Percentiles rank a stretch among this genome's conserved stretches.
phyloP scores from a whole-genome alignment of 345 rosid genomes.

The Dipteronia dyeriana region DNA sequence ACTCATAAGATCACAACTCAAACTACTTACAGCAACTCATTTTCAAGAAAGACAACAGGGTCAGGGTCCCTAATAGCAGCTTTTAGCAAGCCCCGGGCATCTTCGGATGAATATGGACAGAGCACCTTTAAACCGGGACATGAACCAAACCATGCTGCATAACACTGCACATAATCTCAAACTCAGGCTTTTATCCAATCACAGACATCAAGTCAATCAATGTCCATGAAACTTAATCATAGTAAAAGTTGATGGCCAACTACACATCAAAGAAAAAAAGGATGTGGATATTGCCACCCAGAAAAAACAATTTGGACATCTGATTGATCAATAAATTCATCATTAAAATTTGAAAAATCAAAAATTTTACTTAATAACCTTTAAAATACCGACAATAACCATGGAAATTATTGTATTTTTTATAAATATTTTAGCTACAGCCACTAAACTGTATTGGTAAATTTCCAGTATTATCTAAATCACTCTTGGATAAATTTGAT shows the following conservation, averaged over 20 bases:
- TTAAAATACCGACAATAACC: background rate
- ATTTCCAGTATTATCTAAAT: background rate
- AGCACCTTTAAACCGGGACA: constrained; percentile 91
- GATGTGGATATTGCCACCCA: background rate
- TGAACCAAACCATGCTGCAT: constrained; percentile 88
- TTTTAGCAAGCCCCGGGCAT: constrained; percentile 87
- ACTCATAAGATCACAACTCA: background rate
- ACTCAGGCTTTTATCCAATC: background rate
- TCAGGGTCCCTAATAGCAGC: constrained; percentile 98
- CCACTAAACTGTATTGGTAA: background rate
- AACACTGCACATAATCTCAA: constrained; percentile 60
- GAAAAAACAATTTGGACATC: background rate
- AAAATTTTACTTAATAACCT: background rate
- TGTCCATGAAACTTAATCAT: background rate
- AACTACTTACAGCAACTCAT: constrained; percentile 79
- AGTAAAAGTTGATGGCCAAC: background rate
- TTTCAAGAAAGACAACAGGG: constrained; percentile 94
- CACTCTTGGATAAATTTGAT: background rate
- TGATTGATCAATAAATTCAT: background rate
- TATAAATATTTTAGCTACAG: background rate
- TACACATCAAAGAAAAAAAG: background rate
- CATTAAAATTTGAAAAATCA: background rate
- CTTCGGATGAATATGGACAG: constrained; percentile 87
- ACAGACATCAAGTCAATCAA: background rate
- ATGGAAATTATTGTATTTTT: background rate